phyloP scores from a whole-genome alignment of 106 monocot genomes.

The Gastrodia elata region DNA sequence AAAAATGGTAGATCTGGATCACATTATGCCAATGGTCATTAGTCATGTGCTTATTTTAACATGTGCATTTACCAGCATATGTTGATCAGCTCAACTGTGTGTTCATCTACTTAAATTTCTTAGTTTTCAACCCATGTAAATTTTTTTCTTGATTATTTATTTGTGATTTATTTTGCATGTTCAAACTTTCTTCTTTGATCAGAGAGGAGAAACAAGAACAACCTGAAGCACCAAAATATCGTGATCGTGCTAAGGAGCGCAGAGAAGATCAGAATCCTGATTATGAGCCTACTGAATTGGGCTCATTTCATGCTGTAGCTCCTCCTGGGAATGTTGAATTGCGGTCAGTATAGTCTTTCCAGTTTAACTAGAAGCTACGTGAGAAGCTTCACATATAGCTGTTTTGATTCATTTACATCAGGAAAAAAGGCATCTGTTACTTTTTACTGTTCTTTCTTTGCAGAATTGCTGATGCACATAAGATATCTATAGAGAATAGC shows the following conservation, averaged over 20 bases:
- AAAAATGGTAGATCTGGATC: background rate
- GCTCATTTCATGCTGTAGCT: constrained; percentile 92
- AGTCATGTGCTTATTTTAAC: background rate
- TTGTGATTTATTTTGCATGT: background rate
- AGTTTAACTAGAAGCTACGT: background rate
- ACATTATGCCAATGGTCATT: background rate
- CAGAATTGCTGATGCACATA: constrained; percentile 79
- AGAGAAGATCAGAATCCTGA: constrained; percentile 98
- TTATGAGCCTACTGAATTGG: constrained; percentile 88
- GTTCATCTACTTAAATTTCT: background rate
- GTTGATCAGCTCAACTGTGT: background rate
- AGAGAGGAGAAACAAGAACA: constrained; percentile 92
- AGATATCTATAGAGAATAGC: constrained; percentile 98
- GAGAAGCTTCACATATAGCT: background rate
- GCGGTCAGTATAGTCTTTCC: constrained; percentile 28
- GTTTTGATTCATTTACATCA: background rate
- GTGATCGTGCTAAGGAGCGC: constrained; percentile 96
- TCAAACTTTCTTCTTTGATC: background rate
- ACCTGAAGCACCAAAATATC: constrained; percentile 76
- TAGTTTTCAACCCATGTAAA: background rate
- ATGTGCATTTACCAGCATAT: background rate
- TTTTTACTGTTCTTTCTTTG: constrained; percentile 9
- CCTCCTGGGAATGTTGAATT: constrained; percentile 82
- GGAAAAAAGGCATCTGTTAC: background rate
- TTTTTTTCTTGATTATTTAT: background rate